phyloP scores from a whole-genome alignment of 352 stramenopile species.

The Phytophthora meadii region DNA sequence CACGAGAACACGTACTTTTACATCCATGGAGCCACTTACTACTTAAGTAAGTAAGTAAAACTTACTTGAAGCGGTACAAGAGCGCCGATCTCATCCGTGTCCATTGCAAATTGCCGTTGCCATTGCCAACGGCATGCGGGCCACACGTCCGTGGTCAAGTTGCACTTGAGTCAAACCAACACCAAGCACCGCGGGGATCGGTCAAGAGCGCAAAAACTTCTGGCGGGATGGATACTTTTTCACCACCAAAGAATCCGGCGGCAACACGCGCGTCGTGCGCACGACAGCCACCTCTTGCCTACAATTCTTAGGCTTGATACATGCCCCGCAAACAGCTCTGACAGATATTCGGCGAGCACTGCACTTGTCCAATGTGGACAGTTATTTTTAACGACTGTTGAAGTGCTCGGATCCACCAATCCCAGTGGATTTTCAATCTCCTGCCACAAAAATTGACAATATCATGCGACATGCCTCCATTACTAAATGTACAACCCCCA shows the following conservation, averaged over 20 bases:
- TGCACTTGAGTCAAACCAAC: slow-evolving; percentile 24
- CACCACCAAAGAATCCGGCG: slow-evolving; percentile 13
- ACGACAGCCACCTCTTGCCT: no score
- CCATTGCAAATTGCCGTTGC: no score
- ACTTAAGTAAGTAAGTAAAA: no score
- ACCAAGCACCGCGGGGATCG: slow-evolving; percentile 19
- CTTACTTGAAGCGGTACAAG: not conserved
- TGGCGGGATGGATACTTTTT: slow-evolving; percentile 23
- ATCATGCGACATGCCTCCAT: slow-evolving; percentile 10
- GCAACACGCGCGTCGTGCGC: no score
- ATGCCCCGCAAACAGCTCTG: not conserved
- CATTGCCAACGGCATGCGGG: no score
- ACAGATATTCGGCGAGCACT: not conserved
- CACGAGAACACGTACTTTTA: no score
- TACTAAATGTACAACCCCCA: not conserved
- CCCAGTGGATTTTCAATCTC: not conserved
- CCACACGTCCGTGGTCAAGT: slow-evolving; percentile 3
- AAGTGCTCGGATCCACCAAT: slow-evolving; percentile 5
- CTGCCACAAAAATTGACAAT: slow-evolving; percentile 10
- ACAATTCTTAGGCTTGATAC: no score
- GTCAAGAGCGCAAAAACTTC: slow-evolving; percentile 13
- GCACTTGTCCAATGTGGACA: slow-evolving; percentile 6
- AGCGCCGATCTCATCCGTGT: not conserved
- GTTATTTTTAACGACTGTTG: slow-evolving; percentile 5
- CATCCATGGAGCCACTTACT: no score